Evolutionary conservation across 768 basidiomycete species (phyloP).

Genomic region (Arthromyces matolae): DNA sequence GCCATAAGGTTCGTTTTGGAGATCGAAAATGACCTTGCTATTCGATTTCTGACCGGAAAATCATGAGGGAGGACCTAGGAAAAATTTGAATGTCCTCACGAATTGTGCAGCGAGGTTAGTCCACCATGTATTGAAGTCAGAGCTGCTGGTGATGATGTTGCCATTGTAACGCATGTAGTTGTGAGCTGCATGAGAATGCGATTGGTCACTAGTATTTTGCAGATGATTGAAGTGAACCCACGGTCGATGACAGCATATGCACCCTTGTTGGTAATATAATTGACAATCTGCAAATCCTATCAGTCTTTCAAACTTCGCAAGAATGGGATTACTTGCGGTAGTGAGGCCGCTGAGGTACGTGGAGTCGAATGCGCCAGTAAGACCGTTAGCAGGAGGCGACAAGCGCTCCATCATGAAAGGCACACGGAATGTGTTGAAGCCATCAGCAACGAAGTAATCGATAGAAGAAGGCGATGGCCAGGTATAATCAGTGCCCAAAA

Average conservation of each 20-base stretch:
- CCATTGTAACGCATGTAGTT: conserved; percentile 61
- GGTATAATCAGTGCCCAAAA: conserved; percentile 42
- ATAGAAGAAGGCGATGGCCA: conserved; percentile 45
- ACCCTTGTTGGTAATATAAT: conserved; percentile 59
- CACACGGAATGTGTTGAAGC: conserved; percentile 62
- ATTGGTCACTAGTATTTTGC: neutral
- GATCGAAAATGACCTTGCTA: conserved; percentile 54
- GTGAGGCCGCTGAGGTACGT: conserved; percentile 51
- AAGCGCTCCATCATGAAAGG: conserved; percentile 59
- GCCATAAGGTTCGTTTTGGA: conserved; percentile 65
- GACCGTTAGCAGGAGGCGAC: conserved; percentile 46
- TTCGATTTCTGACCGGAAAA: conserved; percentile 37
- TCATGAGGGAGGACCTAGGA: too few relatives aligned
- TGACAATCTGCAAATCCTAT: conserved; percentile 40
- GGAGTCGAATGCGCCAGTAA: conserved; percentile 50
- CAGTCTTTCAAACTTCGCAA: neutral
- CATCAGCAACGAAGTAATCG: conserved; percentile 48
- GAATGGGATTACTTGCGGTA: conserved; percentile 27
- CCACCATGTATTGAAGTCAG: conserved; percentile 49
- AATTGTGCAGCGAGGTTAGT: conserved; percentile 52
- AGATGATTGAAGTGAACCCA: conserved; percentile 25
- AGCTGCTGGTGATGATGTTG: conserved; percentile 44
- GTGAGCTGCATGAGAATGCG: conserved; percentile 39
- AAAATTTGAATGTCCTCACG: conserved; percentile 34
- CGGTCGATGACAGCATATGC: conserved; percentile 55